Percentiles rank a stretch among this genome's conserved stretches.
Evolutionary conservation across 805 yeast species (phyloP).

Genomic region (Nakazawaea populi): DNA sequence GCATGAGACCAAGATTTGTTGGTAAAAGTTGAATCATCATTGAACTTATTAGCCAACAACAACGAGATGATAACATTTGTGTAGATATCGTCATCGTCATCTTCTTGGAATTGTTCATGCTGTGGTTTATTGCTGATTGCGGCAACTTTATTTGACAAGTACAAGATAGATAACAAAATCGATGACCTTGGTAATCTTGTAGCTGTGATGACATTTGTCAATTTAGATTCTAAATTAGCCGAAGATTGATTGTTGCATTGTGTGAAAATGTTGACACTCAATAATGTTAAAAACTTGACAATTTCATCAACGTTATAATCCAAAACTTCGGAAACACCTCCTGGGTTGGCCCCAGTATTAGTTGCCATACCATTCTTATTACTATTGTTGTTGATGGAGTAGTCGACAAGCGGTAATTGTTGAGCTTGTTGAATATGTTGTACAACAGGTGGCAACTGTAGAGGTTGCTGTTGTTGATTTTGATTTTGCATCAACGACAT

Average conservation of each 20-base stretch:
- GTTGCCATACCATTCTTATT: conserved; percentile 13
- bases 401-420: conserved; percentile 4
- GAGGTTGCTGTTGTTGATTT: conserved; percentile 3
- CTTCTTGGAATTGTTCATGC: conserved; percentile 12
- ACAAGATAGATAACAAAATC: conserved; percentile 72
- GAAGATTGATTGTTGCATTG: conserved; percentile 27
- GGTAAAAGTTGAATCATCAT: conserved; percentile 94
- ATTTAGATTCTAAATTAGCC: conserved; percentile 48
- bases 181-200: conserved; percentile 86
- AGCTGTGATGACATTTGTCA: conserved; percentile 69
- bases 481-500: not conserved
- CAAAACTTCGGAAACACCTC: conserved; percentile 72
- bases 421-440: conserved; percentile 3
- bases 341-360: conserved; percentile 16
- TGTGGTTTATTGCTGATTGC: conserved; percentile 17
- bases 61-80: conserved; percentile 60
- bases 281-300: conserved; percentile 76
- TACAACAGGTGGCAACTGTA: conserved; percentile 9
- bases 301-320: conserved; percentile 76
- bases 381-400: conserved; percentile 16
- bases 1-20: conserved; percentile 95
- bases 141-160: conserved; percentile 51
- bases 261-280: conserved; percentile 62
- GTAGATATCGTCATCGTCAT: conserved; percentile 36
- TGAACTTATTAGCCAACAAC: conserved; percentile 85